Conservation (phyloP, 2,329 filamentous ascomycete genomes). For the Anisogramma anomala region DNA sequence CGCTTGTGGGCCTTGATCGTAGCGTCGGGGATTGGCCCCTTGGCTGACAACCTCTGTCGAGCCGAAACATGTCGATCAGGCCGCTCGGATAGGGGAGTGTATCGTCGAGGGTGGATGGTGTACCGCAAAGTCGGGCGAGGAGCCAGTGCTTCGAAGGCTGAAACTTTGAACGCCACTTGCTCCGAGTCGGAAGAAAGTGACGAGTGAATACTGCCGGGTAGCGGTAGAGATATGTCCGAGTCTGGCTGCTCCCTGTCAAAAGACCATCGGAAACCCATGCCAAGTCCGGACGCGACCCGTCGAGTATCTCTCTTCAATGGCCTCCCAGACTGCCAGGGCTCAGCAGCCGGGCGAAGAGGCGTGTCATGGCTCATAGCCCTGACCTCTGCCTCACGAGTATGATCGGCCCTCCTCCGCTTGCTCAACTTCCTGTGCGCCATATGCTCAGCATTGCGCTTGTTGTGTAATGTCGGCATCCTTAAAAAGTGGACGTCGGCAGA, state of each 20-base stretch:
- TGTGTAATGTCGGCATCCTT: conserved; percentile 43
- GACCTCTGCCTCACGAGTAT: conserved; percentile 75
- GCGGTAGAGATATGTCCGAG: conserved; percentile 65
- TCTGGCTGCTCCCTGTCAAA: conserved; percentile 40
- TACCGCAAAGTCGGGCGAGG: conserved; percentile 76
- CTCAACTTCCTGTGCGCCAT: conserved; percentile 58
- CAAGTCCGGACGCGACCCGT: conserved; percentile 45
- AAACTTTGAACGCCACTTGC: conserved; percentile 66
- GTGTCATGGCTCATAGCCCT: conserved; percentile 66
- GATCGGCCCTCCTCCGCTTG: conserved; percentile 65
- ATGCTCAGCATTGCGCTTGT: conserved; percentile 49
- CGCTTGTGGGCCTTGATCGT: conserved; percentile 49
- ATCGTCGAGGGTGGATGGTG: conserved; percentile 48
- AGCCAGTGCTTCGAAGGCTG: conserved; percentile 66
- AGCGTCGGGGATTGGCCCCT: conserved; percentile 48
- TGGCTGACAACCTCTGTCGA: conserved; percentile 32
- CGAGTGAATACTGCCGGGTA: conserved; percentile 63
- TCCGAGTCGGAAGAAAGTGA: conserved; percentile 66
- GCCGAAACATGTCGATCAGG: conserved; percentile 10
- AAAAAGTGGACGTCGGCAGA: conserved; percentile 21
- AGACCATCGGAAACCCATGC: conserved; percentile 35
- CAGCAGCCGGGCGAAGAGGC: conserved; percentile 50
- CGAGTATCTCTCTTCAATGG: conserved; percentile 53
- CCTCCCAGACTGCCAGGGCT: conserved; percentile 48
- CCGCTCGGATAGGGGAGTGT: conserved; percentile 23